Conservation (phyloP, 2,329 filamentous ascomycete genomes). For the Diaporthe citriasiana region DNA sequence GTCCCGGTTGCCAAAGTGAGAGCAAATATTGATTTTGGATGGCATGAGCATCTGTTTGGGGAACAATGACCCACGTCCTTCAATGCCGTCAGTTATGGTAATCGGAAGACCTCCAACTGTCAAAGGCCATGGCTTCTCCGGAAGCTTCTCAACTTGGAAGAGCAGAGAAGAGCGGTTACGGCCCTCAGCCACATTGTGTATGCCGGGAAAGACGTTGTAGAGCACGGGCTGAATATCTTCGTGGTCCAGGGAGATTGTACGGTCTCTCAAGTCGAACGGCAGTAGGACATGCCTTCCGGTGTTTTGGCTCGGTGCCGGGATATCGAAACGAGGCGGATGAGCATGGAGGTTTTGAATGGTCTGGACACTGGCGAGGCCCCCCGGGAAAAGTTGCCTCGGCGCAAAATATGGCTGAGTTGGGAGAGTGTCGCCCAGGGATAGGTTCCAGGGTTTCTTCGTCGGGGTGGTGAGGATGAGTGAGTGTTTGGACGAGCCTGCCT, state of each 20-base stretch:
- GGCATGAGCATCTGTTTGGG: not conserved
- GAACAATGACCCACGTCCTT: not conserved
- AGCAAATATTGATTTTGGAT: not conserved
- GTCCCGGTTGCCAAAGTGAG: not conserved
- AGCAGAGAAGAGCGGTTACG: not conserved
- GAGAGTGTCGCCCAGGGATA: not conserved
- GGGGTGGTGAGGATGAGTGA: not conserved
- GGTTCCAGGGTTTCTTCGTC: not conserved
- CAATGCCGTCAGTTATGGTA: not conserved
- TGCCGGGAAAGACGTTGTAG: not conserved
- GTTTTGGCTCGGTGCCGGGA: not conserved
- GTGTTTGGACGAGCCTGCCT: not conserved
- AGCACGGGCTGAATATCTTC: not conserved
- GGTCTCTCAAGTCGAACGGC: not conserved
- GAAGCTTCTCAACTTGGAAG: slow-evolving; percentile 1
- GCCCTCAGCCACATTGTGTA: not conserved
- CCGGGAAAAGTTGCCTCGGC: not conserved
- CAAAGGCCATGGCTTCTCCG: not conserved
- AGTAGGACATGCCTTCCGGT: not conserved
- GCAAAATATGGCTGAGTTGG: not conserved
- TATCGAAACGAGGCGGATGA: not conserved
- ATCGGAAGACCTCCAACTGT: not conserved
- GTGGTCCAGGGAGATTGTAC: not conserved
- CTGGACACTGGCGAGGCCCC: not conserved
- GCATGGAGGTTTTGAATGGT: not conserved